Percentiles rank a stretch among this genome's conserved stretches.
Evolutionary conservation across 1,139 yeast species (phyloP).

Genomic region (Geotrichum klebahnii): DNA sequence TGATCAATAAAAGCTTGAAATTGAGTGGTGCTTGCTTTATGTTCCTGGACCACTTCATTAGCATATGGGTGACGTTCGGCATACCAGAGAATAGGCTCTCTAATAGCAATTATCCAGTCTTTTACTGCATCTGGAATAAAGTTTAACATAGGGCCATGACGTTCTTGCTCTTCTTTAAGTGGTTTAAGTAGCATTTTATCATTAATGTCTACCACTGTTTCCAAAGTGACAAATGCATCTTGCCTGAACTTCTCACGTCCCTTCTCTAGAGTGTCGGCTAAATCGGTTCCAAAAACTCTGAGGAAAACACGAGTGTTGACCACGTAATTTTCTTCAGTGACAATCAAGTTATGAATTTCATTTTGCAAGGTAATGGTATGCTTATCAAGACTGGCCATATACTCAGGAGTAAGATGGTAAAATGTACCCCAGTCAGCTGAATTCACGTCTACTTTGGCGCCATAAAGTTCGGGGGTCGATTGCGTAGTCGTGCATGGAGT

Average conservation of each 20-base stretch:
- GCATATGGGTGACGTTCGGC: conserved; percentile 17
- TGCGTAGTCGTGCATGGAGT: conserved; percentile 18
- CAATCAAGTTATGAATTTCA: conserved; percentile 19
- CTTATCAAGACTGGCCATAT: conserved; percentile 4
- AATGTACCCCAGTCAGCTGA: conserved; percentile 18
- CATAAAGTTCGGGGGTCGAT: conserved; percentile 15
- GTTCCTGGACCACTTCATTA: conserved; percentile 7
- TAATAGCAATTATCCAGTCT: conserved; percentile 11
- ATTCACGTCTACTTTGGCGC: conserved; percentile 11
- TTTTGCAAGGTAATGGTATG: conserved; percentile 16
- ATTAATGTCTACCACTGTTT: conserved; percentile 11
- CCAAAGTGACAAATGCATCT: conserved; percentile 17
- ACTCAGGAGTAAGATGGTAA: conserved; percentile 13
- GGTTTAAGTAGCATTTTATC: conserved; percentile 18
- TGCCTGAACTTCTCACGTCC: conserved; percentile 13
- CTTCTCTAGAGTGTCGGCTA: conserved; percentile 6
- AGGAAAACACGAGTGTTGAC: conserved; percentile 14
- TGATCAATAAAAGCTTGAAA: conserved; percentile 14
- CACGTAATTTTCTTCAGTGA: conserved; percentile 19
- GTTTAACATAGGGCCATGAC: conserved; percentile 11
- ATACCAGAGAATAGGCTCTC: conserved; percentile 16
- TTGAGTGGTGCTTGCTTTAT: conserved; percentile 5
- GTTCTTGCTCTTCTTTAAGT: conserved; percentile 14
- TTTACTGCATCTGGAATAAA: conserved; percentile 8
- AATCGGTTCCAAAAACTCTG: conserved; percentile 16